These are phyloP conservation scores for Ascocoryne sarcoides DNA, from an alignment of 2,329 filamentous ascomycete species.

Conservation along the genomic window DNA sequence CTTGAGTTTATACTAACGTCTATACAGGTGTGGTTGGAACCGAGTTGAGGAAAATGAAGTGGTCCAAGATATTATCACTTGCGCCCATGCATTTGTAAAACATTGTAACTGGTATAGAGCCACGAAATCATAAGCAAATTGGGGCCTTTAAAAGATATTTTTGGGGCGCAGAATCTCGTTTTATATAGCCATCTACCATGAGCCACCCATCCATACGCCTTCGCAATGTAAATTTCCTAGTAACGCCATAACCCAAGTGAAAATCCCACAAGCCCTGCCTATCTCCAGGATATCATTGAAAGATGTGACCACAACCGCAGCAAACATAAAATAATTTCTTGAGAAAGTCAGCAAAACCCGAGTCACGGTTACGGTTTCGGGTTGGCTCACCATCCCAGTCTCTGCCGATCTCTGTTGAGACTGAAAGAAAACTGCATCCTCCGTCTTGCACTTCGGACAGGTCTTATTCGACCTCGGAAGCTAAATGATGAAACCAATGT, in stretches of 20 bases:
- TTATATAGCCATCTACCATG: no score
- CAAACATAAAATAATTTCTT: slow-evolving; percentile 93
- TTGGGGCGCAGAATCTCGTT: no score
- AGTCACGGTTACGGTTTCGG: not conserved
- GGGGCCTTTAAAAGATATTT: no score
- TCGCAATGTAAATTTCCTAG: no score
- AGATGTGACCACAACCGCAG: slow-evolving; percentile 87
- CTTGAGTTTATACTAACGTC: slow-evolving; percentile 10
- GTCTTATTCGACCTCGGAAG: slow-evolving; percentile 81
- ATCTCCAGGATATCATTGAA: slow-evolving; percentile 37
- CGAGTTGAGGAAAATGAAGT: slow-evolving; percentile 85
- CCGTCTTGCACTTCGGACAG: slow-evolving; percentile 77
- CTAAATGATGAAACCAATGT: slow-evolving; percentile 45
- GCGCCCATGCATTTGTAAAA: slow-evolving; percentile 69
- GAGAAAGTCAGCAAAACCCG: not conserved
- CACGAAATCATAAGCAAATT: no score
- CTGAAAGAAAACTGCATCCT: slow-evolving; percentile 96
- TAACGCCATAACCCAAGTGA: no score
- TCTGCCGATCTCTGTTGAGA: slow-evolving; percentile 94
- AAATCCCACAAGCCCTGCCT: slow-evolving; percentile 5
- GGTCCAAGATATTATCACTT: slow-evolving; percentile 97
- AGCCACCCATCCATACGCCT: slow-evolving; percentile 1
- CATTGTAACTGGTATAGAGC: no score
- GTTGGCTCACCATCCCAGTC: slow-evolving; percentile 82
- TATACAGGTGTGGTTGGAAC: slow-evolving; percentile 70